Conservation (phyloP, 2,329 filamentous ascomycete genomes). For the Ophiobolus disseminans region DNA sequence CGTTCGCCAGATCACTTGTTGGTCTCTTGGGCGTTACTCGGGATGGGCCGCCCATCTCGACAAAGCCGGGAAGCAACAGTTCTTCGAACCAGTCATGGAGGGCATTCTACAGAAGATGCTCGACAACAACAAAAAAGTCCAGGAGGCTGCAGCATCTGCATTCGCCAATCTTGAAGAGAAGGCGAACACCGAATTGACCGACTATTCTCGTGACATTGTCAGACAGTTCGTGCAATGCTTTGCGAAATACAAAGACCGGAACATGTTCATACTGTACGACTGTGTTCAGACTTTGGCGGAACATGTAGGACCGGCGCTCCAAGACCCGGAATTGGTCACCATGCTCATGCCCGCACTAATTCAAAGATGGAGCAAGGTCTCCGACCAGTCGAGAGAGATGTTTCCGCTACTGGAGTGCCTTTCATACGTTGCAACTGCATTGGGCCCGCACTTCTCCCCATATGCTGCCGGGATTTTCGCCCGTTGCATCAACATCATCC, state of each 20-base stretch:
- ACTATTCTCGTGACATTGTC: slow-evolving; percentile 89
- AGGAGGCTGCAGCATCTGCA: slow-evolving; percentile 93
- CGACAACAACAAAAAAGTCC: slow-evolving; percentile 96
- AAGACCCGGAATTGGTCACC: slow-evolving; percentile 79
- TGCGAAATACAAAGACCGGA: slow-evolving; percentile 94
- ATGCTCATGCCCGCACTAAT: slow-evolving; percentile 94
- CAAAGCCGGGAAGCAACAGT: slow-evolving; percentile 73
- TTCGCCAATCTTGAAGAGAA: slow-evolving; percentile 97
- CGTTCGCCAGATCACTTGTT: slow-evolving; percentile 95
- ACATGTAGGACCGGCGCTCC: slow-evolving; percentile 81
- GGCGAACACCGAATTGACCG: slow-evolving; percentile 78
- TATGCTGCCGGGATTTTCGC: slow-evolving; percentile 87
- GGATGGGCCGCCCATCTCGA: slow-evolving; percentile 84
- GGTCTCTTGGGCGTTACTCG: slow-evolving; percentile 94
- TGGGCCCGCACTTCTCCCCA: slow-evolving; percentile 80
- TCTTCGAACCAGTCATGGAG: slow-evolving; percentile 96
- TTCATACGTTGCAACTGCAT: slow-evolving; percentile 88
- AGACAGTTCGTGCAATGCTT: slow-evolving; percentile 94
- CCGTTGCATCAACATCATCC: slow-evolving; percentile 89
- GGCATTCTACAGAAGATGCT: slow-evolving; percentile 94
- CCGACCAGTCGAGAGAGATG: slow-evolving; percentile 88
- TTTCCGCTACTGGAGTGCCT: slow-evolving; percentile 96
- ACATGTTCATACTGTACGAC: slow-evolving; percentile 99
- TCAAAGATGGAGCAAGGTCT: slow-evolving; percentile 82
- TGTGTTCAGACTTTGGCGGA: slow-evolving; percentile 97